Percentiles rank a stretch among this genome's conserved stretches.
phyloP scores from a whole-genome alignment of 495 filamentous ascomycete genomes.

The Aspergillus olivimuriae region DNA sequence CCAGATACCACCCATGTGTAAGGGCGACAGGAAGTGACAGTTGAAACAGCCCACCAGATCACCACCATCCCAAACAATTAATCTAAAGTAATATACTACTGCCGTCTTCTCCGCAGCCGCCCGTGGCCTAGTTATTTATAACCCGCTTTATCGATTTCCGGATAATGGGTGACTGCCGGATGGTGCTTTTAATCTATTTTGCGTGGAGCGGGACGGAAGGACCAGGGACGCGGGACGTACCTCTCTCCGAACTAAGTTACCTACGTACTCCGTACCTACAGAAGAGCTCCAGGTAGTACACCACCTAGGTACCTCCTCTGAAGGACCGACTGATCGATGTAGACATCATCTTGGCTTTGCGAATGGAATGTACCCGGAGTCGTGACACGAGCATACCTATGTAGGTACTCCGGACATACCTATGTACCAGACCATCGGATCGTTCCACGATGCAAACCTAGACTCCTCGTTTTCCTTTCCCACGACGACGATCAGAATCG shows the following conservation, averaged over 20 bases:
- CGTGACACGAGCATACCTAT: too few species aligned
- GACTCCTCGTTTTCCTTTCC: too few species aligned
- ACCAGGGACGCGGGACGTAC: background rate
- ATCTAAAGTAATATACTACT: background rate
- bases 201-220: background rate
- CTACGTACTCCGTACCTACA: background rate
- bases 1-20: background rate
- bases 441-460: too few species aligned
- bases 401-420: too few species aligned
- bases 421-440: too few species aligned
- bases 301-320: too few species aligned
- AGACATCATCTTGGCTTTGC: too few species aligned
- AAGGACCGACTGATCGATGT: too few species aligned
- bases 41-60: slow-evolving; percentile 2
- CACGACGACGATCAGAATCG: too few species aligned
- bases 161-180: background rate
- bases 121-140: background rate
- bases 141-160: background rate
- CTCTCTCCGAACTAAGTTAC: background rate
- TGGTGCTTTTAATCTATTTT: background rate
- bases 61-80: background rate
- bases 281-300: background rate
- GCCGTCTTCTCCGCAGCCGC: background rate
- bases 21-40: background rate
- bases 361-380: too few species aligned